phyloP scores from a whole-genome alignment of 1,284 basidiomycete genomes.

The Cryptococcus wingfieldii region DNA sequence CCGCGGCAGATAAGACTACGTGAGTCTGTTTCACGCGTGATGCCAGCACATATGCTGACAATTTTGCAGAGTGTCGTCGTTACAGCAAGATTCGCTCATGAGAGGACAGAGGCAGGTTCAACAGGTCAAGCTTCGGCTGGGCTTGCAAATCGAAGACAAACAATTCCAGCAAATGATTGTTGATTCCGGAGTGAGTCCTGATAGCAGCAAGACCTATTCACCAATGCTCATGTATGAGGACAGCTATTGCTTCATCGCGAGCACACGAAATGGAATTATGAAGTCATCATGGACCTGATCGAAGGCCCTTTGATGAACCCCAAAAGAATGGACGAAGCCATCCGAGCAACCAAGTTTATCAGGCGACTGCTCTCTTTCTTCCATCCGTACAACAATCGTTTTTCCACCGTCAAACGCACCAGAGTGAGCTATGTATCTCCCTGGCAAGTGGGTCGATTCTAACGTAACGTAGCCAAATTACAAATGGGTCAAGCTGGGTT shows the following conservation, averaged over 20 bases:
- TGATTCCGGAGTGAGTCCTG: slow-evolving; percentile 66
- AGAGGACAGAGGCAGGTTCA: slow-evolving; percentile 88
- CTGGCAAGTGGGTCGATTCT: not conserved
- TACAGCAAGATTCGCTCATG: slow-evolving; percentile 72
- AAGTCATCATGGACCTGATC: slow-evolving; percentile 79
- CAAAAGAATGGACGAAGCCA: slow-evolving; percentile 91
- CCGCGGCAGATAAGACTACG: slow-evolving; percentile 11
- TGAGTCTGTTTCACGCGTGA: slow-evolving; percentile 4
- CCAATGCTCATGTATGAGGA: slow-evolving; percentile 20
- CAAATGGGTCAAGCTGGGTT: slow-evolving; percentile 81
- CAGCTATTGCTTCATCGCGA: slow-evolving; percentile 85
- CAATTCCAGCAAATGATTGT: slow-evolving; percentile 76
- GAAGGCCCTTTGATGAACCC: slow-evolving; percentile 89
- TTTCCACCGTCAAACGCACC: slow-evolving; percentile 72
- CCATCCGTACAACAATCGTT: slow-evolving; percentile 81
- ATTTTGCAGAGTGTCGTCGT: slow-evolving; percentile 38
- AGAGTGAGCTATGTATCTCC: slow-evolving; percentile 54
- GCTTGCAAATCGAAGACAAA: slow-evolving; percentile 89
- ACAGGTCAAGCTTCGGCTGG: slow-evolving; percentile 78
- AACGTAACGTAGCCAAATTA: slow-evolving; percentile 57
- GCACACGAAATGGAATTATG: slow-evolving; percentile 87
- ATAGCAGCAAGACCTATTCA: not conserved
- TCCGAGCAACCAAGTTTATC: slow-evolving; percentile 83
- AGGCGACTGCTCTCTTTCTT: slow-evolving; percentile 85
- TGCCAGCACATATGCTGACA: not conserved